Base-by-base conservation (phyloP, 305 asterid genomes). In the Fraxinus sp. region DNA sequence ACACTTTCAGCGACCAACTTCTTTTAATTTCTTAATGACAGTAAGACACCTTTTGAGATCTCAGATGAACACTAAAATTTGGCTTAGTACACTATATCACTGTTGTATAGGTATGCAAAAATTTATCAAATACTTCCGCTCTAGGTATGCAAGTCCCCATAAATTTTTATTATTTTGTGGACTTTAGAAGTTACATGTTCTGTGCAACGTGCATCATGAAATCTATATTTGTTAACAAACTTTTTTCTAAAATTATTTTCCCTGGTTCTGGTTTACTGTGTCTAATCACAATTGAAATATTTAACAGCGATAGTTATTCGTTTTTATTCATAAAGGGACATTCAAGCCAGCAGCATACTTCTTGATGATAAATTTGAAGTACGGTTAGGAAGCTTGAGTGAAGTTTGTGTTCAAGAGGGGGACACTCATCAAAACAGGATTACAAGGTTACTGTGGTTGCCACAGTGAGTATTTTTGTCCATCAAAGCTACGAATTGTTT, bases 341-440 rank as follows among this genome's bases (percentile, higher is more conserved):
- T 96, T 82, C 99, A 93, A 92, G 95, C 98, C 37, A 94, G 98
- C 86, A 94, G 99, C 86, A 90, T 95, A 87, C 97, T 95, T 84
- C 99, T 96, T 80, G 99, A 96, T 75, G 98, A 96, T 84, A 94
- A 92, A 88, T 96, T 87, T 68, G 99, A 96, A 91, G 98, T 96
- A 81, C 90, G 99, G 78, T 84, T 96, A 68, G 99, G 98, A 84
- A 96, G 99, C 86, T 88, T 96, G 87, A 92, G 95, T 79, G 91
- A 91, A 83, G 94, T 90, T 77, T 94, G 97, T 86, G 90, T 91
- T 84, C 97, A 96, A 91, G 97, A 96, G 91, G 94, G 92, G 30
- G 97, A 93, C 80, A 78, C 75, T 78, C 93, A 91, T 83, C 98
- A 91, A 88, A 91, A 68, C 57, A 87, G 95, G 81, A 87, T 94